These are phyloP conservation scores for Aspergillus unguis DNA, from an alignment of 2,329 filamentous ascomycete genomes.

Conservation along the genomic window DNA sequence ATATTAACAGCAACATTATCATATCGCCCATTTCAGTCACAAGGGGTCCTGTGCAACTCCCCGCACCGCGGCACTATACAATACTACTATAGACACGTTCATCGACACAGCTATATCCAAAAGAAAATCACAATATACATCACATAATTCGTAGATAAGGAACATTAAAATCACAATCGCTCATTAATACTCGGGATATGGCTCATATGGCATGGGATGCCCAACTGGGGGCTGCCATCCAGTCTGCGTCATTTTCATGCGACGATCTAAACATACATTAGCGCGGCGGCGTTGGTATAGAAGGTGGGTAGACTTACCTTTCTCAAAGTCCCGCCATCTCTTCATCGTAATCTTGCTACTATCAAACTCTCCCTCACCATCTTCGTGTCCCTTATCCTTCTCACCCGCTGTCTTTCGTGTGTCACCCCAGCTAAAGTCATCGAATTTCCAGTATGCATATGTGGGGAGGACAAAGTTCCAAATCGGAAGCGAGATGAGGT, in stretches of 20 bases:
- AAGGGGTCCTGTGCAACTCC: background rate
- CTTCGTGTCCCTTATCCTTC: conserved; percentile 76
- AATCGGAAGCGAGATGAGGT: conserved; percentile 84
- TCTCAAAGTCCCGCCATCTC: conserved; percentile 95
- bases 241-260: conserved; percentile 26
- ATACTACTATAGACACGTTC: conserved; percentile 2
- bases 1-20: no score
- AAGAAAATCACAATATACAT: conserved; percentile 1
- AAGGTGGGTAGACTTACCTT: conserved; percentile 47
- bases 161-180: background rate
- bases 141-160: background rate
- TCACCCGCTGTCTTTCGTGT: conserved; percentile 93
- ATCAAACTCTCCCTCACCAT: conserved; percentile 94
- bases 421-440: conserved; percentile 99
- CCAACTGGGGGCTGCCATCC: conserved; percentile 16
- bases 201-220: conserved; percentile 34
- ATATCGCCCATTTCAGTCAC: background rate
- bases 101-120: conserved; percentile 7
- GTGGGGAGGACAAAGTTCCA: conserved; percentile 96
- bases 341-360: conserved; percentile 99
- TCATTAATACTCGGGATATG: conserved; percentile 37
- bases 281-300: background rate
- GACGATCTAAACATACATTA: conserved; percentile 32
- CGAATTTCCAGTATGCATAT: conserved; percentile 99
- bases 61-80: no score